Conservation (phyloP, 129 eudicot genomes). For the Tagetes patula region DNA sequence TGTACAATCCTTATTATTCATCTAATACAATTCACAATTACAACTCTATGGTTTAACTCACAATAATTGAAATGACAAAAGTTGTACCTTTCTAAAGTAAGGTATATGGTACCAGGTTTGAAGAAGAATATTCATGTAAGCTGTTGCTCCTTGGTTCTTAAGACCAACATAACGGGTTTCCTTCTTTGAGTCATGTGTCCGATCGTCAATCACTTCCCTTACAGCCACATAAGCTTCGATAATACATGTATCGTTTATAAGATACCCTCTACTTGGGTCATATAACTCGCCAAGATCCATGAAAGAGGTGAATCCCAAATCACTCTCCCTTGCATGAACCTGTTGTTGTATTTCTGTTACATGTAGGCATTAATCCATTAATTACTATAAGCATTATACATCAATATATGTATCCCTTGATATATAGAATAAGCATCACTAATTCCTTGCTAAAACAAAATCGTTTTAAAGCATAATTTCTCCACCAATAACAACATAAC, state of each 20-base stretch:
- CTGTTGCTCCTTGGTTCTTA: conserved; percentile 96
- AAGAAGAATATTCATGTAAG: conserved; percentile 94
- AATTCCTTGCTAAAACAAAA: conserved; percentile 15
- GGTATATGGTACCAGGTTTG: conserved; percentile 92
- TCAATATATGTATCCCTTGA: background rate
- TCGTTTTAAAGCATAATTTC: background rate
- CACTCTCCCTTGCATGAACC: conserved; percentile 90
- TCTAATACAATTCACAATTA: no score
- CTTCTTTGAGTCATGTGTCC: conserved; percentile 95
- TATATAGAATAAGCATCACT: background rate
- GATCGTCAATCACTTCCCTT: conserved; percentile 72
- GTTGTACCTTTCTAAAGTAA: conserved; percentile 77
- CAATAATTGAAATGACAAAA: conserved; percentile 11
- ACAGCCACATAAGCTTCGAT: conserved; percentile 96
- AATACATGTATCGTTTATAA: conserved; percentile 66
- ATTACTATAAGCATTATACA: conserved; percentile 2
- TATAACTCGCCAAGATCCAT: conserved; percentile 84
- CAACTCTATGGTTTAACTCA: no score
- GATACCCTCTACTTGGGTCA: conserved; percentile 78
- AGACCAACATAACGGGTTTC: conserved; percentile 97
- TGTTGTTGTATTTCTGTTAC: conserved; percentile 84
- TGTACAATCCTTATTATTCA: no score
- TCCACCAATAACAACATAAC: conserved; percentile 14
- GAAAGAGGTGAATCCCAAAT: conserved; percentile 96
- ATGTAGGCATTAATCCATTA: background rate